A percentile compares a stretch with the other conserved stretches of the same genome.
Conservation (phyloP, 306 rosid genomes). For the Delonix regia region DNA sequence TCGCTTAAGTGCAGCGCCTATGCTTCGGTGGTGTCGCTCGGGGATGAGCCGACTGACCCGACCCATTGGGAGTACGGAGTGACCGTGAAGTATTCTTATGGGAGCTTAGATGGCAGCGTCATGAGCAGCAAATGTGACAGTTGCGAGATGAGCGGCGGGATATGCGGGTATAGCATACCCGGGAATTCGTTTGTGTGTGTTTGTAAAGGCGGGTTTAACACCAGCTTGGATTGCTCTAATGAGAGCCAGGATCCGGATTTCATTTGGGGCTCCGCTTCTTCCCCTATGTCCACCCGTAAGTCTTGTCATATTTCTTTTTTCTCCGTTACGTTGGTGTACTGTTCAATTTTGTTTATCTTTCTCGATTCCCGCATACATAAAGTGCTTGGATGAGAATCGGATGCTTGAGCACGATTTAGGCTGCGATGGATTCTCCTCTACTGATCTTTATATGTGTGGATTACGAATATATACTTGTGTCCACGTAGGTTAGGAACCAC, state of each 20-base stretch:
- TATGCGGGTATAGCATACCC: conserved; percentile 58
- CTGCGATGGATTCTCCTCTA: background rate
- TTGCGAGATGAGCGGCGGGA: conserved; percentile 67
- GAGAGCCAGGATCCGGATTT: conserved; percentile 32
- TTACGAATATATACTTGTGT: background rate
- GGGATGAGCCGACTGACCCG: conserved; percentile 60
- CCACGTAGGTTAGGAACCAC: too few species aligned
- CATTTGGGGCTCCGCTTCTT: conserved; percentile 41
- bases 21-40: conserved; percentile 53
- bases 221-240: conserved; percentile 55
- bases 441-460: background rate
- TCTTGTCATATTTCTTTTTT: background rate
- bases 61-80: conserved; percentile 64
- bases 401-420: conserved; percentile 21
- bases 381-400: conserved; percentile 33
- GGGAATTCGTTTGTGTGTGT: conserved; percentile 58
- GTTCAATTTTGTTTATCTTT: conserved; percentile 12
- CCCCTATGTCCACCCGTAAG: conserved; percentile 42
- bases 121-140: conserved; percentile 47
- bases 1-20: conserved; percentile 48
- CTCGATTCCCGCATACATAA: background rate
- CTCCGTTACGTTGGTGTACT: background rate
- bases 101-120: conserved; percentile 42
- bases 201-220: conserved; percentile 55
- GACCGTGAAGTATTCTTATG: conserved; percentile 49